Percentiles rank a stretch among this genome's conserved stretches.
phyloP scores from a whole-genome alignment of 129 eudicot genomes.

The Artemisia argyi region DNA sequence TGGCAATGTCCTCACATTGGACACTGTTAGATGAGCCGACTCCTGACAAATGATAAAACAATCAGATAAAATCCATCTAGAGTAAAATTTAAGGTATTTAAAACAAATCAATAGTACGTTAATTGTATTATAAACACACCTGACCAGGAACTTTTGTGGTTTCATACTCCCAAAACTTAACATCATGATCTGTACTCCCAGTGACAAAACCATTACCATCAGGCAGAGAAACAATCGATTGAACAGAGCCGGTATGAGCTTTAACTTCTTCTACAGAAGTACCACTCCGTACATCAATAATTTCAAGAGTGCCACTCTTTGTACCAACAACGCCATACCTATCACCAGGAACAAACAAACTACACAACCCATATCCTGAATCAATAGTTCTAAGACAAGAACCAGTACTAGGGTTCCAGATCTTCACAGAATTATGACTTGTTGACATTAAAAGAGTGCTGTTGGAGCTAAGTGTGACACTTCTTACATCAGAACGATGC shows the following conservation, averaged over 20 bases:
- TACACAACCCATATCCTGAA: constrained; percentile 89
- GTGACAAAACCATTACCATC: constrained; percentile 91
- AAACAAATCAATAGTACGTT: background rate
- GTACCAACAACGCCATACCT: constrained; percentile 90
- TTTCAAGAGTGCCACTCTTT: constrained; percentile 72
- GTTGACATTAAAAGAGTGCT: constrained; percentile 88
- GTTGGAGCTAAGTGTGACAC: constrained; percentile 92
- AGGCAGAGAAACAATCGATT: constrained; percentile 66
- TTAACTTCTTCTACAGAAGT: constrained; percentile 74
- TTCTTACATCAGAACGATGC: constrained; percentile 94
- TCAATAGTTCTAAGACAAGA: constrained; percentile 88
- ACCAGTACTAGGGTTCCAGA: constrained; percentile 95
- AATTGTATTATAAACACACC: constrained; percentile 33
- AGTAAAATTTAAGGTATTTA: background rate
- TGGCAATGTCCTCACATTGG: constrained; percentile 57
- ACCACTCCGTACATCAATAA: constrained; percentile 86
- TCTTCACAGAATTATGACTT: constrained; percentile 82
- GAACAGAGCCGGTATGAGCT: constrained; percentile 85
- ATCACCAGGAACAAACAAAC: constrained; percentile 84
- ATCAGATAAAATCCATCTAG: background rate
- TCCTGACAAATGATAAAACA: constrained; percentile 42
- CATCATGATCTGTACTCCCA: constrained; percentile 92
- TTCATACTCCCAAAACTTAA: constrained; percentile 94
- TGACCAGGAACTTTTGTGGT: constrained; percentile 58
- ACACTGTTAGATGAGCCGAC: constrained; percentile 58